Base-by-base conservation (phyloP, 2,329 filamentous ascomycete species). In the Venturiaceae sp. region DNA sequence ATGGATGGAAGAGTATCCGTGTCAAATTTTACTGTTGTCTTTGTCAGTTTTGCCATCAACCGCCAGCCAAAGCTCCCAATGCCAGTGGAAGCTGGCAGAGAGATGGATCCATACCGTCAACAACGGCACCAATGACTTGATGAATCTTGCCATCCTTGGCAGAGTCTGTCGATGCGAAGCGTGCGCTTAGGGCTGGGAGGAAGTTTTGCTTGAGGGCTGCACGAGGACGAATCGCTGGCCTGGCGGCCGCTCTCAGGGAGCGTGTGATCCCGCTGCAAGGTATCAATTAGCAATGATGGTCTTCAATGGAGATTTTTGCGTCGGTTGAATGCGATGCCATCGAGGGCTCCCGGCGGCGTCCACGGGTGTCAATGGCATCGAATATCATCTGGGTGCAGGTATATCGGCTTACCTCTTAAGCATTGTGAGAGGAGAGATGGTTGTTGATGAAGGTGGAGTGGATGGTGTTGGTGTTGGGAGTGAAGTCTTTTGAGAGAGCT, bases 51-150 rank as follows among this genome's bases (percentile, higher is more conserved):
- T 58, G n/a, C 32, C 47, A 47, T 66, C 71, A 69, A 69, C 53
- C 63, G 58, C 32, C 60, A 36, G 30, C 34, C 52, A n/a, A 14
- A 14, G 52, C 21, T 36, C 13, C 23, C 52, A 28, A 53, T 53
- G 56, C 63, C 62, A 62, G 59, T 61, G 36, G 61, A 64, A 59
- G 58, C 47, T 58, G 66, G 66, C 23, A 23, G 19, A 37, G n/a
- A 23, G 14, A 5, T 67, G 62, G 57, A 62, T 64, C 66, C 88
- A 81, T 82, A 95, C 90, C 91, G 81, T 97, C 94, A 71, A 97
- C 94, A 75, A 97, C 92, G 81, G 94, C 92, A 88, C 94, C 92
- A 80, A 96, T 96, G 77, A 96, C 92, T 81, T 91, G 80, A 74
- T 83, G 79, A 72, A 85, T 80, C 77, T 82, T 86, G 72, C 86